Conservation (phyloP, 2,329 filamentous ascomycete species). For the Neocucurbitaria cava region DNA sequence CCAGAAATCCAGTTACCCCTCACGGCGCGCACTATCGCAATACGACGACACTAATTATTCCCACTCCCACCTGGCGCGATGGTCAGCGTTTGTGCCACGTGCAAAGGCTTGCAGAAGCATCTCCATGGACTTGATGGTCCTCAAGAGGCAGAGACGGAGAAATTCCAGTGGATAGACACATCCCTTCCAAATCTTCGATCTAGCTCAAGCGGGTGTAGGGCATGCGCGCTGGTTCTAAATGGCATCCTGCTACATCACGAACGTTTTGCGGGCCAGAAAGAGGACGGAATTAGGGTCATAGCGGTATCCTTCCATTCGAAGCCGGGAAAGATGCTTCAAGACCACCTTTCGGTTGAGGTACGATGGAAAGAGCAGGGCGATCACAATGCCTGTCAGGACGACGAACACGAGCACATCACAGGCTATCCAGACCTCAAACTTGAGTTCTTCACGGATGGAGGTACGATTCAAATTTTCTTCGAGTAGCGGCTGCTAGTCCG, state of each 20-base stretch:
- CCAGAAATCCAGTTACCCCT: slow-evolving; percentile 12
- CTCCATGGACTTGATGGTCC: slow-evolving; percentile 23
- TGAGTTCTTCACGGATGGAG: slow-evolving; percentile 46
- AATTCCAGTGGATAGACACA: slow-evolving; percentile 36
- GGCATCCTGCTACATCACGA: slow-evolving; percentile 43
- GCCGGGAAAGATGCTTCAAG: slow-evolving; percentile 25
- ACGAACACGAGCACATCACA: slow-evolving; percentile 27
- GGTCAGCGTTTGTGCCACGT: slow-evolving; percentile 42
- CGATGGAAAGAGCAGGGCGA: slow-evolving; percentile 35
- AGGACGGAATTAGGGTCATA: slow-evolving; percentile 32
- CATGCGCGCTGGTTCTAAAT: slow-evolving; percentile 43
- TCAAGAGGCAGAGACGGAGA: slow-evolving; percentile 20
- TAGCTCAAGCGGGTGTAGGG: slow-evolving; percentile 39
- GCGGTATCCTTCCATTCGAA: slow-evolving; percentile 36
- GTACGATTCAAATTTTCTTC: no score
- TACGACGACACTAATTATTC: slow-evolving; percentile 2
- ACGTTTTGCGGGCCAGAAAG: slow-evolving; percentile 31
- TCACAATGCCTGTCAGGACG: slow-evolving; percentile 23
- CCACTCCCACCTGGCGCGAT: slow-evolving; percentile 19
- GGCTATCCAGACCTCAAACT: slow-evolving; percentile 45
- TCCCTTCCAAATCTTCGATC: slow-evolving; percentile 37
- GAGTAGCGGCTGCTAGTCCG: background rate
- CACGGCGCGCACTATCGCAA: slow-evolving; percentile 10
- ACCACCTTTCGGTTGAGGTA: slow-evolving; percentile 44
- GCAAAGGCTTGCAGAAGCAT: slow-evolving; percentile 44